A percentile compares a stretch with the other conserved stretches of the same genome.
phyloP scores from a whole-genome alignment of 2,329 filamentous ascomycete genomes.

The Leptographium lundbergii region DNA sequence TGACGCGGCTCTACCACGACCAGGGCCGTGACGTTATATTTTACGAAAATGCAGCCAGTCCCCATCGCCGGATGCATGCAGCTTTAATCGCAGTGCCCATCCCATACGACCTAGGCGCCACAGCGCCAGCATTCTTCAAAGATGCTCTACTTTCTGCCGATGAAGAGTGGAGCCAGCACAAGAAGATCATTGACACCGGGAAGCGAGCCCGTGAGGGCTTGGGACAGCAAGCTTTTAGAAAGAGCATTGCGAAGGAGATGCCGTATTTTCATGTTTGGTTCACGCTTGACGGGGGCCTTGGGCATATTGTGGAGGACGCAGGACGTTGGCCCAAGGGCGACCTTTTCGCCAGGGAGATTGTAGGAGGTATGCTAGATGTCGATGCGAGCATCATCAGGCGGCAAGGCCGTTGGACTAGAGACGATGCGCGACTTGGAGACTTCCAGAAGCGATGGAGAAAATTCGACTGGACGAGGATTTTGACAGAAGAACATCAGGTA shows the following conservation, averaged over 20 bases:
- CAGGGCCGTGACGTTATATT: slow-evolving; percentile 88
- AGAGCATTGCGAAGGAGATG: slow-evolving; percentile 83
- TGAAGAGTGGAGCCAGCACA: slow-evolving; percentile 92
- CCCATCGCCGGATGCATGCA: slow-evolving; percentile 68
- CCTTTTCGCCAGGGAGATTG: slow-evolving; percentile 79
- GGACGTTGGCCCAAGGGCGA: slow-evolving; percentile 81
- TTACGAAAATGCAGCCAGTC: slow-evolving; percentile 89
- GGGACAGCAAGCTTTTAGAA: slow-evolving; percentile 71
- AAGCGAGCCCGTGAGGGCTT: slow-evolving; percentile 51
- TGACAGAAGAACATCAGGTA: slow-evolving; percentile 25
- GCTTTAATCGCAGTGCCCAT: slow-evolving; percentile 78
- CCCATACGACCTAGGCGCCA: slow-evolving; percentile 82
- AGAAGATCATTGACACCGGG: slow-evolving; percentile 82
- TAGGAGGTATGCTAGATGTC: slow-evolving; percentile 83
- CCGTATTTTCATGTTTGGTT: slow-evolving; percentile 99
- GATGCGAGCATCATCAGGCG: slow-evolving; percentile 76
- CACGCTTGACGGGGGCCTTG: slow-evolving; percentile 77
- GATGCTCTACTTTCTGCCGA: slow-evolving; percentile 84
- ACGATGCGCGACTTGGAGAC: slow-evolving; percentile 55
- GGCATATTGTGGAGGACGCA: slow-evolving; percentile 82
- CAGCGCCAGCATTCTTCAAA: slow-evolving; percentile 84
- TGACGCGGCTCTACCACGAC: slow-evolving; percentile 88
- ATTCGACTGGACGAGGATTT: slow-evolving; percentile 71
- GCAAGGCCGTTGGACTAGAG: slow-evolving; percentile 72
- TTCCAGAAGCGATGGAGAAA: slow-evolving; percentile 82